These are phyloP conservation scores for Cladophialophora exuberans DNA, from an alignment of 2,329 filamentous ascomycete genomes.

Conservation along the genomic window DNA sequence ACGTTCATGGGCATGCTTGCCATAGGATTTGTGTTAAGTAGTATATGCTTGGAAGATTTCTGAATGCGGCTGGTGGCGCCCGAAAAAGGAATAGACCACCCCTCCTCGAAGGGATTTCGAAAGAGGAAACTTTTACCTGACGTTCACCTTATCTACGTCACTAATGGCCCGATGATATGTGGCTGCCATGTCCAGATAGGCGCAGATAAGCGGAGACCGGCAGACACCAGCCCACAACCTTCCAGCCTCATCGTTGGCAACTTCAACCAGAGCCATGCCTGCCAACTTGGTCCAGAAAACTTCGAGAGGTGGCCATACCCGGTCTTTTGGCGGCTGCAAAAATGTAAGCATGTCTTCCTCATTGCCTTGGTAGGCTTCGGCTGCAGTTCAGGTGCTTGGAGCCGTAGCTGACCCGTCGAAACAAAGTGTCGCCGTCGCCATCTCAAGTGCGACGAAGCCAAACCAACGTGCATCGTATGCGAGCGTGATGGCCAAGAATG, in stretches of 20 bases:
- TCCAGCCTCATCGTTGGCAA: too few species aligned
- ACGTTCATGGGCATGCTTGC: too few species aligned
- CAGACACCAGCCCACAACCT: too few species aligned
- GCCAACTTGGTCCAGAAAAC: background rate
- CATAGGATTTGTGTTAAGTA: too few species aligned
- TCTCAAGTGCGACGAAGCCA: constrained; percentile 51
- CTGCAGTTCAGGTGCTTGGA: background rate
- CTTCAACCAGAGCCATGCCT: background rate
- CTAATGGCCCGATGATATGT: background rate
- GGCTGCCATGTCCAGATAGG: background rate
- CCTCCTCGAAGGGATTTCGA: too few species aligned
- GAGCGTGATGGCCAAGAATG: constrained; percentile 41
- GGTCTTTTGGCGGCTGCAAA: constrained; percentile 24
- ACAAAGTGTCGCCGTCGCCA: constrained; percentile 48
- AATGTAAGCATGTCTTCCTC: constrained; percentile 11
- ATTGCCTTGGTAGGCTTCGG: too few species aligned
- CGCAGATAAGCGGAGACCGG: too few species aligned
- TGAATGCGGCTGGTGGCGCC: too few species aligned
- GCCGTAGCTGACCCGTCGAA: background rate
- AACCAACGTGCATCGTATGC: constrained; percentile 46
- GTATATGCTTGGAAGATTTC: too few species aligned
- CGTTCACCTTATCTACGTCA: background rate
- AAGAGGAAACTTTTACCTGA: background rate
- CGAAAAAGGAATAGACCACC: too few species aligned
- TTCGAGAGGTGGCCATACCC: background rate